A percentile compares a stretch with the other conserved stretches of the same genome.
Evolutionary conservation across 164 flowering plant genomes (phyloP).

Genomic region (Akebia trifoliata): DNA sequence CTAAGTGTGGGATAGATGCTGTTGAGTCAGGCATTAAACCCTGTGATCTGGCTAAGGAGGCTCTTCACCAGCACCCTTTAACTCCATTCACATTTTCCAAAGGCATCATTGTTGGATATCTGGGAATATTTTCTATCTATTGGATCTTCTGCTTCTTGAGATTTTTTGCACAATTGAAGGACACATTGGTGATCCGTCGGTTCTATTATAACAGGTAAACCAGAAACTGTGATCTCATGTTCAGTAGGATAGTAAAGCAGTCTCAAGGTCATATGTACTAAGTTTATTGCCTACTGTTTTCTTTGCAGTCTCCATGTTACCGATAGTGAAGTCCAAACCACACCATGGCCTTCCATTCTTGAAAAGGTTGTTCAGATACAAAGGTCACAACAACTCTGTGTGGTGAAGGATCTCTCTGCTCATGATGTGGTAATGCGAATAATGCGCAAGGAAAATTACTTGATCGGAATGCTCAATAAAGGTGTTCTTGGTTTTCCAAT

Average conservation of each 20-base stretch:
- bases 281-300: conserved; percentile 9
- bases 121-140: conserved; percentile 77
- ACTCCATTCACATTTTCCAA: conserved; percentile 74
- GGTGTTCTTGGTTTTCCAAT: conserved; percentile 92
- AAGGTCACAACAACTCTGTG: conserved; percentile 71
- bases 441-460: conserved; percentile 97
- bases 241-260: too few relatives aligned
- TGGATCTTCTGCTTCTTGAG: conserved; percentile 88
- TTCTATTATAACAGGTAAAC: conserved; percentile 76
- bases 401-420: conserved; percentile 86
- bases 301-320: conserved; percentile 85
- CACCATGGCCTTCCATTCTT: conserved; percentile 86
- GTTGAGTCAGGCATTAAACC: conserved; percentile 93
- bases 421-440: conserved; percentile 94
- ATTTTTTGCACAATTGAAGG: conserved; percentile 80
- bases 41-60: conserved; percentile 89
- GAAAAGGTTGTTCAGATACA: conserved; percentile 82
- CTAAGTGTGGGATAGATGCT: conserved; percentile 97
- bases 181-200: conserved; percentile 65
- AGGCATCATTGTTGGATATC: conserved; percentile 75
- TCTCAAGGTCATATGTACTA: background rate
- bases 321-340: conserved; percentile 83
- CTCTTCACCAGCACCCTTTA: conserved; percentile 79
- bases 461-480: conserved; percentile 96
- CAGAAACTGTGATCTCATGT: conserved; percentile 7